Evolutionary conservation across 441 rosid species (phyloP).

Genomic region (Euphorbia celastroides): DNA sequence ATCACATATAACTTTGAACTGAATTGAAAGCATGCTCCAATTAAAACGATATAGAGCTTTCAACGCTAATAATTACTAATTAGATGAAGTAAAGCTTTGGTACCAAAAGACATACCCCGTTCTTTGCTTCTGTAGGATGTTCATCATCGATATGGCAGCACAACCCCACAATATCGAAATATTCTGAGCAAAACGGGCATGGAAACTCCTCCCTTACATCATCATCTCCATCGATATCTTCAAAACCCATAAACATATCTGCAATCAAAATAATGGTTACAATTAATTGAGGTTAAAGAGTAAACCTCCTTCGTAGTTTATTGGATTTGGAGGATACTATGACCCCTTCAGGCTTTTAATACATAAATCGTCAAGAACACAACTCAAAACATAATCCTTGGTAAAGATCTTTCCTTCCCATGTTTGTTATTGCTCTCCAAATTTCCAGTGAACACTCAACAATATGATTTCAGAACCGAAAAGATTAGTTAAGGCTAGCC

Average conservation of each 20-base stretch:
- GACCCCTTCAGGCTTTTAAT: neutral
- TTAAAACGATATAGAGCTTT: neutral
- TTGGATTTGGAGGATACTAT: neutral
- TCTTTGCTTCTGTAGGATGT: constrained; percentile 78
- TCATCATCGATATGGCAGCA: constrained; percentile 98
- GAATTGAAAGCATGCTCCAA: neutral
- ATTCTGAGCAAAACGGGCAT: constrained; percentile 92
- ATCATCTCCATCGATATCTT: constrained; percentile 85
- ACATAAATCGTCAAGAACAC: neutral
- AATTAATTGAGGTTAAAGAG: constrained; percentile 11
- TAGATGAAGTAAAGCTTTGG: constrained; percentile 4
- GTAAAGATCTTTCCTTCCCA: neutral
- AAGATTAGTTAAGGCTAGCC: neutral
- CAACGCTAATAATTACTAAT: neutral
- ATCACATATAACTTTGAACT: neutral
- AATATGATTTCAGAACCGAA: neutral
- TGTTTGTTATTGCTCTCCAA: neutral
- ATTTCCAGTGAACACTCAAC: neutral
- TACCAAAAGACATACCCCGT: constrained; percentile 52
- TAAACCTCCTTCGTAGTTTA: neutral
- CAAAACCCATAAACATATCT: constrained; percentile 80
- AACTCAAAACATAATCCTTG: neutral
- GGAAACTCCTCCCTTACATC: constrained; percentile 89
- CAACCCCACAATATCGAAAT: constrained; percentile 80
- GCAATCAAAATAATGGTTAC: constrained; percentile 33